Conservation (phyloP, 805 yeast species). For the Monosporozyma servazzii region DNA sequence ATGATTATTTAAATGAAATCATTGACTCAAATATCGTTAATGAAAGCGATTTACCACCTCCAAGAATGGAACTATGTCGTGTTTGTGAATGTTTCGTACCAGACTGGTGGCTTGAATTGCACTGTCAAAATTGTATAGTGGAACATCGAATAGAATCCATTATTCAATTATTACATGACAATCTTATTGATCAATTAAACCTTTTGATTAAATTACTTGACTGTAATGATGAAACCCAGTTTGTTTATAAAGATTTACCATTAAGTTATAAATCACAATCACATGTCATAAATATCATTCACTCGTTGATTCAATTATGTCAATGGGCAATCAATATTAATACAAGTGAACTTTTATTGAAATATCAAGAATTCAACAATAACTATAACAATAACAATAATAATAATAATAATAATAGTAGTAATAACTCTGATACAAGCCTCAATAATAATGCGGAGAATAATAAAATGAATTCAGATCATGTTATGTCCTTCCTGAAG, state of each 20-base stretch:
- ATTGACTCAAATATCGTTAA: slow-evolving; percentile 51
- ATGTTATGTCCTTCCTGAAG: background rate
- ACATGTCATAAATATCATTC: slow-evolving; percentile 7
- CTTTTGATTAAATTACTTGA: slow-evolving; percentile 30
- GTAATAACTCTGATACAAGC: background rate
- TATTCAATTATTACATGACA: slow-evolving; percentile 67
- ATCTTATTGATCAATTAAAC: slow-evolving; percentile 58
- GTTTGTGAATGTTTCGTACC: slow-evolving; percentile 89
- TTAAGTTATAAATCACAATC: slow-evolving; percentile 12
- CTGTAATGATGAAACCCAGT: slow-evolving; percentile 9
- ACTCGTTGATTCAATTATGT: slow-evolving; percentile 43
- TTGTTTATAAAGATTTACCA: slow-evolving; percentile 52
- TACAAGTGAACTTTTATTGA: slow-evolving; percentile 47
- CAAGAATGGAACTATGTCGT: slow-evolving; percentile 74
- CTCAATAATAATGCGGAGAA: background rate
- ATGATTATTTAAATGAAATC: slow-evolving; percentile 52
- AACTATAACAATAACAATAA: background rate
- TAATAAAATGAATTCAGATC: background rate
- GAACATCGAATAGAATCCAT: slow-evolving; percentile 79
- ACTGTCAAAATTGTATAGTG: slow-evolving; percentile 75
- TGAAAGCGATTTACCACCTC: slow-evolving; percentile 62
- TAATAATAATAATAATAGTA: background rate
- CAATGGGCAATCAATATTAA: slow-evolving; percentile 68
- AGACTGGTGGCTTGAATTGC: slow-evolving; percentile 93
- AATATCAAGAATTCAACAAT: background rate